Evolutionary conservation across 805 yeast species (phyloP).

Genomic region (Candida nanaspora): DNA sequence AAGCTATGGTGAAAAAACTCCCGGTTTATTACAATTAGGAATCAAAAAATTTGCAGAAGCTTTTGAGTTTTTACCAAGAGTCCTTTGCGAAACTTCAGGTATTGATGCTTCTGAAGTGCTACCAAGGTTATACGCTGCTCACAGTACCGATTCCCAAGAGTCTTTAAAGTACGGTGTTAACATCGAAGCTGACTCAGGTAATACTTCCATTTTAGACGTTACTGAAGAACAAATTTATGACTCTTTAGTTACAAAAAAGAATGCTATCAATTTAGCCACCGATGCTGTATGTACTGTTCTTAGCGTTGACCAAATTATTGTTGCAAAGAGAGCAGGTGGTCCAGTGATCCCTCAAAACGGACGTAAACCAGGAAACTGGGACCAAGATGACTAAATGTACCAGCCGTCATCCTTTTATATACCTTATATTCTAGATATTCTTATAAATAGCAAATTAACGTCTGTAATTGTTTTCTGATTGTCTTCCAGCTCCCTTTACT

Average conservation of each 20-base stretch:
- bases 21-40: conserved; percentile 88
- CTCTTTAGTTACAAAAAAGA: conserved; percentile 68
- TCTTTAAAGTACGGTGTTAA: conserved; percentile 53
- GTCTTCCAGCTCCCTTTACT: no score
- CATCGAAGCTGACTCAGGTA: conserved; percentile 59
- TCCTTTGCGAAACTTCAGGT: conserved; percentile 92
- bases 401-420: no score
- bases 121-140: conserved; percentile 84
- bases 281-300: conserved; percentile 90
- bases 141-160: conserved; percentile 19
- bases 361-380: conserved; percentile 92
- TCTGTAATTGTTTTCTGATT: no score
- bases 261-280: conserved; percentile 89
- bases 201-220: conserved; percentile 67
- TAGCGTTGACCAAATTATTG: conserved; percentile 93
- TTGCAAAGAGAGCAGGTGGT: conserved; percentile 99
- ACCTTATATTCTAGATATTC: no score
- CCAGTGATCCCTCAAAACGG: conserved; percentile 77
- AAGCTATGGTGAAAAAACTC: conserved; percentile 85
- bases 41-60: conserved; percentile 92
- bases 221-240: conserved; percentile 67
- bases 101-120: conserved; percentile 84
- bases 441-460: no score
- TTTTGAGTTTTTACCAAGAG: conserved; percentile 89
- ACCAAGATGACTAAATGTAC: conserved; percentile 73